These are phyloP conservation scores for Huntiella decipiens DNA, from an alignment of 2,329 filamentous ascomycete genomes.

Conservation along the genomic window DNA sequence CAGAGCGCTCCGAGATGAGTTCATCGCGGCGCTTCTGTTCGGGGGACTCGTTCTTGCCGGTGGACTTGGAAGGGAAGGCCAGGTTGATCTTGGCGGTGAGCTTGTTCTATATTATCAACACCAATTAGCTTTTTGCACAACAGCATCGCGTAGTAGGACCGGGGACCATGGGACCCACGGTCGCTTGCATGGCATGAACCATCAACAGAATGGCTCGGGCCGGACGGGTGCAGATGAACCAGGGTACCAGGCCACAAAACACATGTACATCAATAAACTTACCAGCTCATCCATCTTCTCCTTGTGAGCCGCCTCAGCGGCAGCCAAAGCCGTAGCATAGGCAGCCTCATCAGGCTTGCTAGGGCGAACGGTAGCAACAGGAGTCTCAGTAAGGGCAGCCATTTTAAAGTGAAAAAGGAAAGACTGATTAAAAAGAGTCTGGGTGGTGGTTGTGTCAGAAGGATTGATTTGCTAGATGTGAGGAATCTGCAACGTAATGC, in stretches of 20 bases:
- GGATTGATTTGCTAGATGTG: background rate
- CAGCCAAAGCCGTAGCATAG: slow-evolving; percentile 61
- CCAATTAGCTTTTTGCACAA: background rate
- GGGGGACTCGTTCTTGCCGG: slow-evolving; percentile 58
- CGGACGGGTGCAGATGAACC: too few species aligned
- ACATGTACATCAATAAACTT: slow-evolving; percentile 14
- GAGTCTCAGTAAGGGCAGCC: slow-evolving; percentile 24
- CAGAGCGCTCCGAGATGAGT: slow-evolving; percentile 60
- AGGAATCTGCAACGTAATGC: background rate
- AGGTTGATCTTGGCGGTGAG: slow-evolving; percentile 77
- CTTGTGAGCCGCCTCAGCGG: slow-evolving; percentile 74
- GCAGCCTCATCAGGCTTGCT: slow-evolving; percentile 72
- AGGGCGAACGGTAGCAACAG: slow-evolving; percentile 33
- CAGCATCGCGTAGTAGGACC: background rate
- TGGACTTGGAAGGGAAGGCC: slow-evolving; percentile 51
- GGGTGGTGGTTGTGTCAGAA: too few species aligned
- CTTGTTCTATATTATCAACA: slow-evolving; percentile 42
- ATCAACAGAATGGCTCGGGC: too few species aligned
- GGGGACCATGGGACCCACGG: background rate
- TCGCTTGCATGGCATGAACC: too few species aligned
- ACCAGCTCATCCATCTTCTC: slow-evolving; percentile 45
- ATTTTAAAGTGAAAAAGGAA: slow-evolving; percentile 8
- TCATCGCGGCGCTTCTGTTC: slow-evolving; percentile 68
- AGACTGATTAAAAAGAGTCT: background rate
- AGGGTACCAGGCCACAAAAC: background rate